A percentile compares a stretch with the other conserved stretches of the same genome.
phyloP scores from a whole-genome alignment of 2,329 filamentous ascomycete species.

The Didymella arachidicola region DNA sequence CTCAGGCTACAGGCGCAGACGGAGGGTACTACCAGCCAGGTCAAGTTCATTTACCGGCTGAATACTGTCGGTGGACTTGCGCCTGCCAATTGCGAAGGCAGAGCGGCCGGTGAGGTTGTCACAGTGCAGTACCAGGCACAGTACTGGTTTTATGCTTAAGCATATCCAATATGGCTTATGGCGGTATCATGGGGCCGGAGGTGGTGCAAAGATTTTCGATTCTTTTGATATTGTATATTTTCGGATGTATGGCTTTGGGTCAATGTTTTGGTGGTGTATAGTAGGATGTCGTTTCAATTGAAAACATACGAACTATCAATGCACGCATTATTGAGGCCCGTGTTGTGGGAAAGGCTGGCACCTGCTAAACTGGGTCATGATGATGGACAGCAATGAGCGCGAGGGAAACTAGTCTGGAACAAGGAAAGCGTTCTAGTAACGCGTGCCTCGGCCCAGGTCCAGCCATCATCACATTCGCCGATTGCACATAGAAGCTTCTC shows the following conservation, averaged over 20 bases:
- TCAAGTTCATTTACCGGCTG: conserved; percentile 81
- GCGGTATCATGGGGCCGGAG: not conserved
- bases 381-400: not conserved
- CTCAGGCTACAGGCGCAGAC: conserved; percentile 68
- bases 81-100: conserved; percentile 71
- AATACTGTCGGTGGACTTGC: conserved; percentile 81
- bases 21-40: conserved; percentile 47
- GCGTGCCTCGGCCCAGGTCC: conserved; percentile 31
- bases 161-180: not conserved
- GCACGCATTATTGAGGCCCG: not conserved
- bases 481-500: conserved; percentile 8
- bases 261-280: not conserved
- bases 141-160: conserved; percentile 68
- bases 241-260: not conserved
- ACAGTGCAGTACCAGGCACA: conserved; percentile 83
- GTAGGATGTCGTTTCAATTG: not conserved
- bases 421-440: conserved; percentile 4
- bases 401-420: not conserved
- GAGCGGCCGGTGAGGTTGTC: conserved; percentile 58
- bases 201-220: not conserved
- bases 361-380: not conserved
- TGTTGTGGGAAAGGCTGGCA: not conserved
- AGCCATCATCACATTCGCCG: conserved; percentile 23
- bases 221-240: not conserved
- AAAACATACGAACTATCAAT: not conserved